These are phyloP conservation scores for Claviceps sp. DNA, from an alignment of 2,329 filamentous ascomycete species.

Conservation along the genomic window DNA sequence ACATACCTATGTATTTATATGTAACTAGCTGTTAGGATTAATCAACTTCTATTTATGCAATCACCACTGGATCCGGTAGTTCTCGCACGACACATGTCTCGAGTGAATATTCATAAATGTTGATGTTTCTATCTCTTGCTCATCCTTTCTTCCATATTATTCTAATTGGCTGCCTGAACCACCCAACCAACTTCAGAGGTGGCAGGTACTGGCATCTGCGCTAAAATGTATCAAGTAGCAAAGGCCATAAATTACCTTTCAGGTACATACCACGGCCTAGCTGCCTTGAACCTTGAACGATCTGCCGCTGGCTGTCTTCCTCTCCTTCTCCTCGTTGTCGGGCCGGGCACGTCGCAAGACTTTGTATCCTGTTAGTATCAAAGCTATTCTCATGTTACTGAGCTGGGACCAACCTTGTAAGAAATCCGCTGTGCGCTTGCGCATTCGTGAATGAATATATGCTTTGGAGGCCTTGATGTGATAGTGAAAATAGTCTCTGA, in stretches of 20 bases:
- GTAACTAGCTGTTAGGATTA: no score
- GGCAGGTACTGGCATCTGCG: neutral
- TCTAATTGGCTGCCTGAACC: neutral
- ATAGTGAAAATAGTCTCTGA: conserved; percentile 99
- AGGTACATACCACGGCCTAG: conserved; percentile 6
- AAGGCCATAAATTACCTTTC: neutral
- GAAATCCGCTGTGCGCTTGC: conserved; percentile 94
- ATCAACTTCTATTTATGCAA: no score
- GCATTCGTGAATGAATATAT: conserved; percentile 97
- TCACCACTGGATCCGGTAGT: no score
- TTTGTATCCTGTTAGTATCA: conserved; percentile 22
- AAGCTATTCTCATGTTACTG: neutral
- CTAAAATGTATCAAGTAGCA: neutral
- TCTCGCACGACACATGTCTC: no score
- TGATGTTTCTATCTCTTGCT: neutral
- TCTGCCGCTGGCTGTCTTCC: conserved; percentile 92
- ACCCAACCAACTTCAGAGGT: neutral
- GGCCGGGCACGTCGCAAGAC: conserved; percentile 92
- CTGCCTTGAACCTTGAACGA: conserved; percentile 57
- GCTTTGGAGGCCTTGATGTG: conserved; percentile 99
- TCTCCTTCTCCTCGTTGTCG: conserved; percentile 92
- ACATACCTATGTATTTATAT: no score
- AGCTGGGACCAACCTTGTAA: conserved; percentile 63
- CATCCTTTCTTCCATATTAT: neutral
- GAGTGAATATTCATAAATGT: no score